These are phyloP conservation scores for Dendrobium chrysotoxum DNA, from an alignment of 106 monocot genomes.

Conservation along the genomic window DNA sequence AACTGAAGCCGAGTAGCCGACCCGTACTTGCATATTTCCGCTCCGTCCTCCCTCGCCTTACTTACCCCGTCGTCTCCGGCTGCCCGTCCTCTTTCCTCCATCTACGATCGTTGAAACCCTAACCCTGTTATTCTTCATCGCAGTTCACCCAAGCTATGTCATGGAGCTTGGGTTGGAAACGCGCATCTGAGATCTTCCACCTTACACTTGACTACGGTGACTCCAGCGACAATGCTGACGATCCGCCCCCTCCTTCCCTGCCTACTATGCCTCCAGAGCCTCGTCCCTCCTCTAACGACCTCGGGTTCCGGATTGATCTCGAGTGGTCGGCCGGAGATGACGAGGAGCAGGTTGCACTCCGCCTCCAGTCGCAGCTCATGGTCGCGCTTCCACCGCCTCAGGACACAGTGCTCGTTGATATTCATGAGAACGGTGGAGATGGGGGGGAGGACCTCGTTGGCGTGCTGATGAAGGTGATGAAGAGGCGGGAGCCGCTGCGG, in stretches of 20 bases:
- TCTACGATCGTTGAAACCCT: neutral
- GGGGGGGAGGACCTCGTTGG: slow-evolving; percentile 20
- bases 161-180: slow-evolving; percentile 98
- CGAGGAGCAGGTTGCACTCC: slow-evolving; percentile 92
- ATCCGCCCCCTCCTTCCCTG: neutral
- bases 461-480: slow-evolving; percentile 70
- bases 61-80: neutral
- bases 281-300: slow-evolving; percentile 15
- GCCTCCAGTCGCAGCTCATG: slow-evolving; percentile 91
- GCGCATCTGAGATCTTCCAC: slow-evolving; percentile 82
- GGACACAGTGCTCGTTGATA: slow-evolving; percentile 61
- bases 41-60: neutral
- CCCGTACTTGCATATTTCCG: neutral
- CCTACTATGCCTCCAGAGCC: slow-evolving; percentile 5
- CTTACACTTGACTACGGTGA: slow-evolving; percentile 78
- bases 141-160: slow-evolving; percentile 40
- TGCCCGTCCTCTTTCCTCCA: neutral
- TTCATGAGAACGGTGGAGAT: slow-evolving; percentile 10
- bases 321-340: slow-evolving; percentile 93
- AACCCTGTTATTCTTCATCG: neutral
- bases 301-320: slow-evolving; percentile 81
- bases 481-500: slow-evolving; percentile 61
- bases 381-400: slow-evolving; percentile 79
- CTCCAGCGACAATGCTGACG: slow-evolving; percentile 7
- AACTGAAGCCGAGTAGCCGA: too few species aligned